Conservation (phyloP, 2,329 filamentous ascomycete species). For the Trichoderma breve region DNA sequence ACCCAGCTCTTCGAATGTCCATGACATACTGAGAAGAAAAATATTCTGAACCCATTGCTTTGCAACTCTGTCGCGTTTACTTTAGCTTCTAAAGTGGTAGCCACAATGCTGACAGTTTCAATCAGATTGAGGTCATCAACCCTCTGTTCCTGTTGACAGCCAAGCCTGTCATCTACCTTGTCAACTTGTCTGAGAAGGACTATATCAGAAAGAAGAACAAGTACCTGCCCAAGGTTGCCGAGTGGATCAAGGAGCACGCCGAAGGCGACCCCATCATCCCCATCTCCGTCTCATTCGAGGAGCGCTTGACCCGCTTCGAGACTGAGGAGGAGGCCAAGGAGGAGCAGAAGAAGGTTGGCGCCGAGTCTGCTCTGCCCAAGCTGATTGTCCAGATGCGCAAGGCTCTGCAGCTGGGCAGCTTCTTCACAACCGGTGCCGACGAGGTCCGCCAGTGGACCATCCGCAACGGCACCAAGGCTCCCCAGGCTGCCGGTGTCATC, state of each 20-base stretch:
- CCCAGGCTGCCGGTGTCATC: constrained; percentile 94
- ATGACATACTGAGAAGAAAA: constrained; percentile 81
- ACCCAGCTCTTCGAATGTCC: constrained; percentile 99
- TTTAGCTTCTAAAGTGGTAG: neutral
- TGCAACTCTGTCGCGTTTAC: neutral
- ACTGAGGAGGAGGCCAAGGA: constrained; percentile 73
- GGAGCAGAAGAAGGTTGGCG: constrained; percentile 85
- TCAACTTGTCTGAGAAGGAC: constrained; percentile 96
- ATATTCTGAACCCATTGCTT: constrained; percentile 58
- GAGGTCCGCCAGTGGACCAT: constrained; percentile 99
- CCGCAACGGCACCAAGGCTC: constrained; percentile 93
- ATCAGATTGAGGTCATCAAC: constrained; percentile 94
- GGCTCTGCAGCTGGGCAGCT: constrained; percentile 82
- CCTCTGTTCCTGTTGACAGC: constrained; percentile 91
- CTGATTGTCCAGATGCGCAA: constrained; percentile 91
- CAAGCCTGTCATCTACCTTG: constrained; percentile 94
- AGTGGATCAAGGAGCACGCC: constrained; percentile 93
- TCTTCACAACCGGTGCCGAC: constrained; percentile 95
- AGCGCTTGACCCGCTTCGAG: constrained; percentile 79
- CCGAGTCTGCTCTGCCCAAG: constrained; percentile 88
- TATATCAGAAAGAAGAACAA: constrained; percentile 99
- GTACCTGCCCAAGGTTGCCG: constrained; percentile 86
- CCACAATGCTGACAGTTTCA: constrained; percentile 12
- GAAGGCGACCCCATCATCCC: constrained; percentile 87
- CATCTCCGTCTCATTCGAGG: constrained; percentile 89